Base-by-base conservation (phyloP, 1,284 basidiomycete genomes). In the Prillingera fragicola region DNA sequence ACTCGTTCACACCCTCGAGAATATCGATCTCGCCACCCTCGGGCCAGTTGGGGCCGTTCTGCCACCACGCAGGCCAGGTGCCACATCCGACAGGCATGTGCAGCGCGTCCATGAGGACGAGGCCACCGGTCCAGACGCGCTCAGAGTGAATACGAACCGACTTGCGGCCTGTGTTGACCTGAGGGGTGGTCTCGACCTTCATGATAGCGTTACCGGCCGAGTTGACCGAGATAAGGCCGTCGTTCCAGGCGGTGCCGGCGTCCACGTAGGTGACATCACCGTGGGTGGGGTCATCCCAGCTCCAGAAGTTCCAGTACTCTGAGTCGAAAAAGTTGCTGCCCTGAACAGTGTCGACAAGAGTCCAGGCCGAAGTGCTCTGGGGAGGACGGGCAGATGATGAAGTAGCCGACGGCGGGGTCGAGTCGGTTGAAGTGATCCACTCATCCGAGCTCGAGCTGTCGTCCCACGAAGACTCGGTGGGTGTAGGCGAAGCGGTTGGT, bases 11-110 rank as follows among this genome's bases (percentile, higher is more conserved):
- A 50, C 73, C 70, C 59, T 78, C 76, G 28, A 78, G 65, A 45
- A 78, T 77, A 59, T 78, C 77, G 37, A 78, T 77, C 56, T 78
- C 77, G 18, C 76, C 77, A 12, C 73, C 73, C 22, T 64, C 50
- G 5, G 76, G 77, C 76, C 77, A 78, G 61, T 75, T 71, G 45
- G 63, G 71, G 22, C 66, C 72, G 60, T 69, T 71, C 45, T 56
- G 60, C 72, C 73, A 72, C 63, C 66, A 73, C 4, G 70, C 70
- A 13, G 69, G 68, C 67, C 88, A 91, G 8, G 82, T 83, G 29
- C 83, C 88, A 67, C 88, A 92, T 7, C 89, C 89, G 2, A 82
- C 83, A 2, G 88, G 88, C 83, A 91, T 89, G 69, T 92, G 88
- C n/a, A 81, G 75, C 13, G 86, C 78, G 65, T 91, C 87, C 75